Base-by-base conservation (phyloP, 2,329 filamentous ascomycete species). In the Phoma herbarum region DNA sequence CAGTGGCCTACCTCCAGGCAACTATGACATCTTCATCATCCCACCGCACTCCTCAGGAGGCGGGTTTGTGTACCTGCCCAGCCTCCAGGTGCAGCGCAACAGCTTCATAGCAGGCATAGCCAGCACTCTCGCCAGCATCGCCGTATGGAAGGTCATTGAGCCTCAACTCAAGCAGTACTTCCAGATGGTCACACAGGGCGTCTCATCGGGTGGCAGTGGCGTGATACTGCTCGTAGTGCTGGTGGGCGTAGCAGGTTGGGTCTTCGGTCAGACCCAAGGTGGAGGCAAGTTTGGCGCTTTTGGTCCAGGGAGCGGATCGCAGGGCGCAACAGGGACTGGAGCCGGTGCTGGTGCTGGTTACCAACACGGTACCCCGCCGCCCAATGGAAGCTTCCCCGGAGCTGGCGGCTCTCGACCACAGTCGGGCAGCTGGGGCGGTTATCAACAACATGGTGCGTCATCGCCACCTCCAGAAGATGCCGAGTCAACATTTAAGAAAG, bases 21-120 rank as follows among this genome's bases (percentile, higher is more conserved):
- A 95, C 75, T 98, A 97, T 79, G 94, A 98, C 81, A 96, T 98
- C 74, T 97, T 97, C 81, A 90, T 97, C 75, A 93, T 98, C 71
- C 94, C 94, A 8, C 92, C 93, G 45, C 93, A 97, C 77, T 94
- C 93, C 11, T 85, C 93, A 7, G 94, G 94, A 52, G 87, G 88
- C 0, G 94, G 94, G 31, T 97, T 97, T 78, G 82, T 98, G 26
- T 97, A 98, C 77, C 86, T 98, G n/a, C 94, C 94, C 0, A 97
- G 93, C 0, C 78, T 98, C 61, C 86, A 90, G 72, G 90, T 92
- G 20, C 91, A 95, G 71, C 84, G 90, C 71, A 97, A 97, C 78
- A 96, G 92, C 79, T 98, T 97, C 77, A 84, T 93, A 22, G 93
- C 93, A 3, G 94, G 94, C 26, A 92, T 93, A 68, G 90, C 88